Evolutionary conservation across 2,329 filamentous ascomycete genomes (phyloP).

Genomic region (Graphiopsis chlorocephala): DNA sequence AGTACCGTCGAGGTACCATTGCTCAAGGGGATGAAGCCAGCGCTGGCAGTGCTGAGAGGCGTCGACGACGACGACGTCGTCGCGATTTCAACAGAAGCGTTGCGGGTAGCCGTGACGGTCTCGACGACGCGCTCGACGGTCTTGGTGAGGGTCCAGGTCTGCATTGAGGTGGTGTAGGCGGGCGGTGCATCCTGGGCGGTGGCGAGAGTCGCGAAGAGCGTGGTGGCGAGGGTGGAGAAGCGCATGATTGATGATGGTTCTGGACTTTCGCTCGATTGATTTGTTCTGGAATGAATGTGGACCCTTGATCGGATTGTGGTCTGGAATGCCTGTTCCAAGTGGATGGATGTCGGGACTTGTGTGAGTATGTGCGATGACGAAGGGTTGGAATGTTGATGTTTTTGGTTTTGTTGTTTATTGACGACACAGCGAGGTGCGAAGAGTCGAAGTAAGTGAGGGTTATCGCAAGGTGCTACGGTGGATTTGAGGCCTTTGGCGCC

Average conservation of each 20-base stretch:
- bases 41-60: slow-evolving; percentile 1
- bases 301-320: not conserved
- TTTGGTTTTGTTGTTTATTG: slow-evolving; percentile 15
- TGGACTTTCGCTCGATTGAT: not conserved
- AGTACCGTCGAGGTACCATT: slow-evolving; percentile 17
- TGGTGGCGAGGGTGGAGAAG: slow-evolving; percentile 24
- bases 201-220: slow-evolving; percentile 21
- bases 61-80: not conserved
- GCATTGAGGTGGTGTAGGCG: slow-evolving; percentile 20
- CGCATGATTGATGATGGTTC: slow-evolving; percentile 22
- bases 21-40: slow-evolving; percentile 12
- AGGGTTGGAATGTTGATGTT: slow-evolving; percentile 12
- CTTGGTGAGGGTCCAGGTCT: slow-evolving; percentile 27
- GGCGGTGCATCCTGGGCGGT: slow-evolving; percentile 12
- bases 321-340: slow-evolving; percentile 11
- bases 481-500: not conserved
- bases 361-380: slow-evolving; percentile 11
- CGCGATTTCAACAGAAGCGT: slow-evolving; percentile 1
- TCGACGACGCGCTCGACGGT: slow-evolving; percentile 29
- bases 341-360: not conserved
- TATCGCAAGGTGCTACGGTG: not conserved
- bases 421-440: not conserved
- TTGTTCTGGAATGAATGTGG: not conserved
- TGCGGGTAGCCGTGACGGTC: slow-evolving; percentile 28
- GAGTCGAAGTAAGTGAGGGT: not conserved